Conservation (phyloP, 1,139 yeast genomes). For the Yamadazyma kanchanaburiensis region DNA sequence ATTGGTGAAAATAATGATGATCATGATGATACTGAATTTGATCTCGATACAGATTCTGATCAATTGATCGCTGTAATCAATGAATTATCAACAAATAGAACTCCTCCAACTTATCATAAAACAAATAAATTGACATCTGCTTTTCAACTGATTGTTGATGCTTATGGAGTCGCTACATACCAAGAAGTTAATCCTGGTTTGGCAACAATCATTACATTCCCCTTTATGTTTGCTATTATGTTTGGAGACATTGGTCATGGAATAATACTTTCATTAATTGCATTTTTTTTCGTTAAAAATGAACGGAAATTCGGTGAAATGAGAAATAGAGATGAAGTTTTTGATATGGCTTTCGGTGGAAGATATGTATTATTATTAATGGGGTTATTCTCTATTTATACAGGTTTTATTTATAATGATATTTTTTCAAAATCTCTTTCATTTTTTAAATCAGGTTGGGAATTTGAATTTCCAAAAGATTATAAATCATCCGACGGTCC, state of each 20-base stretch:
- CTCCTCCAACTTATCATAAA: slow-evolving; percentile 91
- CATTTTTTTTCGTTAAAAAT: slow-evolving; percentile 62
- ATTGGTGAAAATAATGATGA: slow-evolving; percentile 35
- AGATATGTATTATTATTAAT: slow-evolving; percentile 83
- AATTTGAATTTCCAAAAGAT: slow-evolving; percentile 66
- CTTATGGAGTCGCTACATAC: slow-evolving; percentile 91
- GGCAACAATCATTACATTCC: slow-evolving; percentile 93
- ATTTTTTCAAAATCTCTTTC: slow-evolving; percentile 88
- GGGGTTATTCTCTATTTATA: slow-evolving; percentile 92
- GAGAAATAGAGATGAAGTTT: slow-evolving; percentile 83
- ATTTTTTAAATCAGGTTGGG: slow-evolving; percentile 84
- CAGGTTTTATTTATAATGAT: slow-evolving; percentile 93
- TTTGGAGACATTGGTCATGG: slow-evolving; percentile 99
- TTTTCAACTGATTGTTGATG: slow-evolving; percentile 90
- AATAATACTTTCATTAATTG: slow-evolving; percentile 69
- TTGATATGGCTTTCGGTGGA: slow-evolving; percentile 94
- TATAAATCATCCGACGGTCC: slow-evolving; percentile 57
- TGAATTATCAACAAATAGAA: slow-evolving; percentile 71
- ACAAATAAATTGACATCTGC: slow-evolving; percentile 91
- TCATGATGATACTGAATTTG: slow-evolving; percentile 8
- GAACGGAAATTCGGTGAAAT: slow-evolving; percentile 63
- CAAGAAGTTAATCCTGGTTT: slow-evolving; percentile 96
- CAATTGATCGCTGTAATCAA: slow-evolving; percentile 61
- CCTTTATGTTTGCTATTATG: slow-evolving; percentile 99
- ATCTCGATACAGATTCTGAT: slow-evolving; percentile 18